phyloP scores from a whole-genome alignment of 2,329 filamentous ascomycete species.

The Ilyonectria destructans region DNA sequence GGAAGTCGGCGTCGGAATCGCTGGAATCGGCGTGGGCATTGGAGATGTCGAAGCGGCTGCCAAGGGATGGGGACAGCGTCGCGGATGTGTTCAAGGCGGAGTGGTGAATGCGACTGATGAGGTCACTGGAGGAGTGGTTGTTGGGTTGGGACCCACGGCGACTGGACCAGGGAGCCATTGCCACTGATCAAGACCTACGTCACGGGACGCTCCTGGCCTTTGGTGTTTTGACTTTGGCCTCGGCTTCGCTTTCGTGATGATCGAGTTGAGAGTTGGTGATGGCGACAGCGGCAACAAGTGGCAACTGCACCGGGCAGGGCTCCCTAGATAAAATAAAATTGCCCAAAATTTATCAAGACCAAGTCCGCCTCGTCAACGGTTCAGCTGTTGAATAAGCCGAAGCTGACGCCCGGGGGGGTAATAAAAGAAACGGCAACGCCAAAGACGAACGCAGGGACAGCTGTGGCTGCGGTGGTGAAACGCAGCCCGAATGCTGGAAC shows the following conservation, averaged over 20 bases:
- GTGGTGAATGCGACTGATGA: slow-evolving; percentile 57
- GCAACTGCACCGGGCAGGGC: slow-evolving; percentile 18
- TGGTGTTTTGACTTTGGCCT: slow-evolving; percentile 4
- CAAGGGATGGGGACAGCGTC: slow-evolving; percentile 43
- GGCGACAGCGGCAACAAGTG: slow-evolving; percentile 22
- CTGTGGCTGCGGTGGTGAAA: slow-evolving; percentile 30
- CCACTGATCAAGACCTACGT: slow-evolving; percentile 36
- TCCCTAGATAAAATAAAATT: slow-evolving; percentile 1
- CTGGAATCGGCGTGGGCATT: slow-evolving; percentile 57
- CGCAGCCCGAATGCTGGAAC: slow-evolving; percentile 26
- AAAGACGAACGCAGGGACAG: slow-evolving; percentile 11
- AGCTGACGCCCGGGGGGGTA: slow-evolving; percentile 25
- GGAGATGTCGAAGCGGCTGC: slow-evolving; percentile 48
- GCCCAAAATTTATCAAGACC: slow-evolving; percentile 6
- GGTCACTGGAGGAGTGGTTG: slow-evolving; percentile 49
- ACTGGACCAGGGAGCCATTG: slow-evolving; percentile 55
- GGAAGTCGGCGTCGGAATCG: slow-evolving; percentile 63
- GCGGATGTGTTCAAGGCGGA: slow-evolving; percentile 55
- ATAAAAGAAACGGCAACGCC: slow-evolving; percentile 23
- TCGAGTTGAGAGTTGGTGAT: slow-evolving; percentile 24
- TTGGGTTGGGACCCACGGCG: slow-evolving; percentile 51
- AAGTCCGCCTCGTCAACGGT: slow-evolving; percentile 5
- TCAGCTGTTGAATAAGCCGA: slow-evolving; percentile 13
- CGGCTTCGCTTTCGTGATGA: slow-evolving; percentile 11
- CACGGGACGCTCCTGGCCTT: slow-evolving; percentile 34